A percentile compares a stretch with the other conserved stretches of the same genome.
phyloP scores from a whole-genome alignment of 345 rosid genomes.

The Barbarea vulgaris region DNA sequence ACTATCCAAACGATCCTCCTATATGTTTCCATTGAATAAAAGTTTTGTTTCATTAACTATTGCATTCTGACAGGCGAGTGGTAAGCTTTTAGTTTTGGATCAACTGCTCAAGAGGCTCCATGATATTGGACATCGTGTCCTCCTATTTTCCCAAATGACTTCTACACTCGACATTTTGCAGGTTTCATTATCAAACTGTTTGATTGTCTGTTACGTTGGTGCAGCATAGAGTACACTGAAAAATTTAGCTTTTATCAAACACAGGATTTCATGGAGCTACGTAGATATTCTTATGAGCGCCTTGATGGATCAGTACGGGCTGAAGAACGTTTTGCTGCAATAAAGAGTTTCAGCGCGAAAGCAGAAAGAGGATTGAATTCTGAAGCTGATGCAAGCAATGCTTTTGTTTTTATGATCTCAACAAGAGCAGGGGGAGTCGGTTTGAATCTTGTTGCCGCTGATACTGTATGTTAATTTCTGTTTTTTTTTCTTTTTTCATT shows the following conservation, averaged over 20 bases:
- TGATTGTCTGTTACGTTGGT: not conserved
- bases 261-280: slow-evolving; percentile 86
- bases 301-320: slow-evolving; percentile 97
- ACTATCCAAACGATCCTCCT: slow-evolving; percentile 6
- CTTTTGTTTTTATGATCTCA: slow-evolving; percentile 87
- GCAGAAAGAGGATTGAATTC: slow-evolving; percentile 40
- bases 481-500: not conserved
- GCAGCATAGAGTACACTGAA: slow-evolving; percentile 9
- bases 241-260: slow-evolving; percentile 15
- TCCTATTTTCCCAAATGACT: slow-evolving; percentile 93
- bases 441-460: slow-evolving; percentile 92
- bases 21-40: not conserved
- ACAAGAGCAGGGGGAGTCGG: slow-evolving; percentile 98
- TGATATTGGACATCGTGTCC: slow-evolving; percentile 74
- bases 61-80: slow-evolving; percentile 64
- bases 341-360: slow-evolving; percentile 68
- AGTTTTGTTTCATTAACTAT: not conserved
- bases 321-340: slow-evolving; percentile 92
- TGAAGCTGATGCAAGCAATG: slow-evolving; percentile 49
- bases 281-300: slow-evolving; percentile 82
- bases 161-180: slow-evolving; percentile 89
- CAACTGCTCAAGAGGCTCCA: slow-evolving; percentile 65
- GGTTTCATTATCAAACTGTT: slow-evolving; percentile 40
- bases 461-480: slow-evolving; percentile 61
- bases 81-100: slow-evolving; percentile 80